Percentiles rank a stretch among this genome's conserved stretches.
These are phyloP conservation scores for Exophiala bonariae DNA, from an alignment of 2,329 filamentous ascomycete species.

Conservation along the genomic window DNA sequence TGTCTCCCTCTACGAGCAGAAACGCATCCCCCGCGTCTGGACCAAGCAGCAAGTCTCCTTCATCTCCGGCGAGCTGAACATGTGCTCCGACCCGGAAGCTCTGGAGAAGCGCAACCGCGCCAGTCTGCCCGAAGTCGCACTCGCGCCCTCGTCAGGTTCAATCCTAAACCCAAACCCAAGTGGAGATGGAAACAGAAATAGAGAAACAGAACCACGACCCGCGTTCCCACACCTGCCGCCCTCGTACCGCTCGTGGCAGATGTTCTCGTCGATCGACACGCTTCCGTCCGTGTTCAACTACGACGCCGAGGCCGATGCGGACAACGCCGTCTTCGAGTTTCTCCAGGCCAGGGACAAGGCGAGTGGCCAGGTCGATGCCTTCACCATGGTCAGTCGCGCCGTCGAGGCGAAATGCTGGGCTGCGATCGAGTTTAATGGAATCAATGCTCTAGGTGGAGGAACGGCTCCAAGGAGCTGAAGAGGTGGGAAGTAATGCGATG, in stretches of 20 bases:
- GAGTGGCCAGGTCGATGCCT: slow-evolving; percentile 8
- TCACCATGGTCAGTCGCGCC: slow-evolving; percentile 12
- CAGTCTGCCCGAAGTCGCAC: neutral
- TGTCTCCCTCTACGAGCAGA: slow-evolving; percentile 39
- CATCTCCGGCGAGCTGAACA: slow-evolving; percentile 13
- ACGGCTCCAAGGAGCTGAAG: too few relatives aligned
- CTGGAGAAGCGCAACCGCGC: slow-evolving; percentile 4
- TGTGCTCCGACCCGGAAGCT: slow-evolving; percentile 8
- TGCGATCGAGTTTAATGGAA: slow-evolving; percentile 9
- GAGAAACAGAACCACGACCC: too few relatives aligned
- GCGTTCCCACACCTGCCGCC: slow-evolving; percentile 6
- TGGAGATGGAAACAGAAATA: too few relatives aligned
- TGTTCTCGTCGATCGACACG: slow-evolving; percentile 10
- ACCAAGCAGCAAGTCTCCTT: slow-evolving; percentile 42
- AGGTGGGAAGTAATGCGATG: too few relatives aligned
- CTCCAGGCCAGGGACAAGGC: slow-evolving; percentile 7
- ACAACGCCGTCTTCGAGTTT: slow-evolving; percentile 17
- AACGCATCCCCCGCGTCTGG: slow-evolving; percentile 42
- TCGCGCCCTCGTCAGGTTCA: too few relatives aligned
- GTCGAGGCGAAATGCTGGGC: slow-evolving; percentile 14
- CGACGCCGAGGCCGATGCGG: slow-evolving; percentile 19
- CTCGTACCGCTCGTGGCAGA: slow-evolving; percentile 16
- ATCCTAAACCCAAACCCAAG: too few relatives aligned
- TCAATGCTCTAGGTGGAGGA: too few relatives aligned
- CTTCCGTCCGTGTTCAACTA: slow-evolving; percentile 17